Evolutionary conservation across 176 grass and related monocot species (phyloP), one percentile per base, ranked within the genome.

Genomic region (Rhynchospora pubera): DNA sequence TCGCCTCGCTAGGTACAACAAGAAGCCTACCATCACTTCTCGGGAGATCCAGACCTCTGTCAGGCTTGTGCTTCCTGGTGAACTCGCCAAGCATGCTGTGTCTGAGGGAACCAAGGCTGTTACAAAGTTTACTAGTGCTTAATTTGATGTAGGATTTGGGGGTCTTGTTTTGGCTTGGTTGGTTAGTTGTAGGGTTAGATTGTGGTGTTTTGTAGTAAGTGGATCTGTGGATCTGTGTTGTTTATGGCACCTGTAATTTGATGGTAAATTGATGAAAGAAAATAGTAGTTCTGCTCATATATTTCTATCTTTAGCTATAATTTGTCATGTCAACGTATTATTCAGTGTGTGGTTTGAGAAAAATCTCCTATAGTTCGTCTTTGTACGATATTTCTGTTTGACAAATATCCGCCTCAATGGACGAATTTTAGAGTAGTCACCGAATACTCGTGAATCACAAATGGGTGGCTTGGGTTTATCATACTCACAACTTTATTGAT

Each of bases 11-110:
- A n/a, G 67, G 67, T 71, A 71, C 67, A 71, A 48, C 67, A 71
- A 71, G 67, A 71, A 78, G 21, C 23, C 23, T 13, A 78, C 75
- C 2, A 78, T 78, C 9, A 58, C 75, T 32, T 57, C 52, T 30
- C 46, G 75, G 0, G 75, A 78, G 55, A 78, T 78, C 55, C 75
- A 78, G 75, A 78, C 75, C 55, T 78, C 67, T 47, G 67, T 71
- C 2, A 45, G 67, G 18, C 67, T 71, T 11, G 67, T 71, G 0
- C 67, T 71, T 0, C 75, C 75, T 28, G 75, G 75, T 9, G 75
- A 78, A 11, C 47, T 78, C 3, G 75, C 75, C 9, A 78, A 78
- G 51, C 75, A 78, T 39, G 75, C 75, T 5, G 75, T 78, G 28
- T 78, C 75, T 42, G 67, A 71, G 67, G 67, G 67, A 1, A 71